phyloP scores from a whole-genome alignment of 2,329 filamentous ascomycete genomes.

The Colletotrichum destructivum region DNA sequence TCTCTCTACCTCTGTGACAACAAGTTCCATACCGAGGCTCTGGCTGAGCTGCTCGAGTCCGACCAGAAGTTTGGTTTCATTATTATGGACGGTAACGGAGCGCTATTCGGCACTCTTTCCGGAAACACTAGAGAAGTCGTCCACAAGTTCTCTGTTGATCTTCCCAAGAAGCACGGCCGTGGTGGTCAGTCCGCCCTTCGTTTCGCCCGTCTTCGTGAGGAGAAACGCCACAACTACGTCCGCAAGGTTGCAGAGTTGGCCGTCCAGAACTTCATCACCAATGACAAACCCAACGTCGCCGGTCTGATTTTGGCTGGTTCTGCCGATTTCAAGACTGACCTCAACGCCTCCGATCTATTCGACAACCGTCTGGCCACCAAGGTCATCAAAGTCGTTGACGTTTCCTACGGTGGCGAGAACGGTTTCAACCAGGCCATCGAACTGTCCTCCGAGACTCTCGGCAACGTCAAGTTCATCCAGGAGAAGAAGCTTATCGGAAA shows the following conservation, averaged over 20 bases:
- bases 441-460: conserved; percentile 91
- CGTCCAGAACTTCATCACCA: conserved; percentile 98
- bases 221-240: conserved; percentile 99
- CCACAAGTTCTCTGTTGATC: conserved; percentile 98
- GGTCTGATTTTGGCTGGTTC: conserved; percentile 96
- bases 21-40: conserved; percentile 98
- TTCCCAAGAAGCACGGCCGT: conserved; percentile 99
- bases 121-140: conserved; percentile 97
- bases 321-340: conserved; percentile 99
- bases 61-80: conserved; percentile 99
- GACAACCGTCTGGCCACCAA: conserved; percentile 91
- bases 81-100: conserved; percentile 99
- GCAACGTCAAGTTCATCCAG: conserved; percentile 99
- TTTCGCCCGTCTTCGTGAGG: conserved; percentile 99
- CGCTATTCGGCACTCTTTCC: conserved; percentile 95
- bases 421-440: conserved; percentile 99
- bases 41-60: conserved; percentile 96
- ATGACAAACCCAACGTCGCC: conserved; percentile 98
- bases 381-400: conserved; percentile 99
- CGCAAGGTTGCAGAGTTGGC: conserved; percentile 98
- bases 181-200: conserved; percentile 99
- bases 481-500: conserved; percentile 99
- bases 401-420: conserved; percentile 99
- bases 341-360: conserved; percentile 98
- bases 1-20: conserved; percentile 99